phyloP scores from a whole-genome alignment of 768 basidiomycete species.

The Sutorius australiensis region DNA sequence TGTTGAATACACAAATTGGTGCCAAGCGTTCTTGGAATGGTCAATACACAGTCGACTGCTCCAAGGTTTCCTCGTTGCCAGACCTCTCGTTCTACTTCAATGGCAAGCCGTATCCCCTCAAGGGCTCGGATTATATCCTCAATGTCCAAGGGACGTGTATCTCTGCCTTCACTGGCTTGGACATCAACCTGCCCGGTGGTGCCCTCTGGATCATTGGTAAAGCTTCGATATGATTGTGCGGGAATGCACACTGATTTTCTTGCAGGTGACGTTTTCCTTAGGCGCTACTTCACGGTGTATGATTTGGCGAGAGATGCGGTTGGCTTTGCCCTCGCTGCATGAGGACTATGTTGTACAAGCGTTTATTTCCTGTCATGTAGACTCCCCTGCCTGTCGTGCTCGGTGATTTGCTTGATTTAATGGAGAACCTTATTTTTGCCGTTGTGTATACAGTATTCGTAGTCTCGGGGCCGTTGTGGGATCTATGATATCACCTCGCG shows the following conservation, averaged over 20 bases:
- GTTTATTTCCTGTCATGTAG: not conserved
- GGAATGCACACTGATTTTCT: constrained; percentile 5
- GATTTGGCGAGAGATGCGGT: constrained; percentile 76
- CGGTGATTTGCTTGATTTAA: constrained; percentile 12
- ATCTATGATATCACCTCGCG: not conserved
- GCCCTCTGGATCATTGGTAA: constrained; percentile 88
- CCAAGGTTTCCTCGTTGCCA: constrained; percentile 79
- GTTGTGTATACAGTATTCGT: not conserved
- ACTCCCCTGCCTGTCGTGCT: not conserved
- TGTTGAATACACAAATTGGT: constrained; percentile 94
- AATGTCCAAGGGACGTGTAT: constrained; percentile 91
- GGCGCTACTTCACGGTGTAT: constrained; percentile 90
- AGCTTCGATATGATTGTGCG: constrained; percentile 10
- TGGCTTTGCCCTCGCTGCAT: constrained; percentile 66
- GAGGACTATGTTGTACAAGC: constrained; percentile 7
- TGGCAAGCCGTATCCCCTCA: constrained; percentile 74
- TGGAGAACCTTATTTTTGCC: not conserved
- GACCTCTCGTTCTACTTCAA: constrained; percentile 80
- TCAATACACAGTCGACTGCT: constrained; percentile 89
- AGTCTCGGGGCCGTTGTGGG: not conserved
- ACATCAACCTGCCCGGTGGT: constrained; percentile 78
- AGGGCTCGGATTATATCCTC: constrained; percentile 85
- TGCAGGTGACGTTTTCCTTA: constrained; percentile 83
- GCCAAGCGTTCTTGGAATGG: constrained; percentile 95
- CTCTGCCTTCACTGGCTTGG: constrained; percentile 87